Conservation (phyloP, 768 basidiomycete species). For the Pleurotus tuber-regium region DNA sequence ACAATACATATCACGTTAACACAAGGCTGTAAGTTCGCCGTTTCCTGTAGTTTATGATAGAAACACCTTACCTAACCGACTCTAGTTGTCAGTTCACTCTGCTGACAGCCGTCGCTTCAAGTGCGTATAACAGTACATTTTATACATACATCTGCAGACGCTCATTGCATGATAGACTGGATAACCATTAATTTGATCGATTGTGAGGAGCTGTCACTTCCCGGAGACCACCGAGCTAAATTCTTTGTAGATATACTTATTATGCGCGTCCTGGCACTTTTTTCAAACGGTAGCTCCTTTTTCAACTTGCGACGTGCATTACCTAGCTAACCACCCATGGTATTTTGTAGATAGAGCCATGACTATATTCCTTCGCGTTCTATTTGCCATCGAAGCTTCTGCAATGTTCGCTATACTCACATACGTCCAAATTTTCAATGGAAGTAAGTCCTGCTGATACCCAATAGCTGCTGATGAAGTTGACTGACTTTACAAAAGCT, state of each 20-base stretch:
- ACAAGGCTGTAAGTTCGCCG: neutral
- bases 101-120: conserved; percentile 2
- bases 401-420: conserved; percentile 1
- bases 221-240: neutral
- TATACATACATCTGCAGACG: too few relatives aligned
- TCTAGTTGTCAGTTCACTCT: conserved; percentile 5
- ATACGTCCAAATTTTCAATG: conserved; percentile 4
- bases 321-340: neutral
- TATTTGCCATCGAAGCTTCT: neutral
- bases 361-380: neutral
- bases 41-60: neutral
- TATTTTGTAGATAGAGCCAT: neutral
- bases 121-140: neutral
- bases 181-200: conserved; percentile 9
- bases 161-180: conserved; percentile 1
- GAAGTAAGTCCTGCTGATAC: neutral
- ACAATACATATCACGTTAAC: conserved; percentile 5
- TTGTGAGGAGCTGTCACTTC: neutral
- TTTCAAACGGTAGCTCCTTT: neutral
- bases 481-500: neutral
- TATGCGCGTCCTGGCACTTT: conserved; percentile 5
- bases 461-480: neutral
- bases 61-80: neutral
- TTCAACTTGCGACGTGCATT: neutral
- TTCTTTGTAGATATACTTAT: conserved; percentile 6